phyloP scores from a whole-genome alignment of 768 basidiomycete species.

The Russula ochroleuca region DNA sequence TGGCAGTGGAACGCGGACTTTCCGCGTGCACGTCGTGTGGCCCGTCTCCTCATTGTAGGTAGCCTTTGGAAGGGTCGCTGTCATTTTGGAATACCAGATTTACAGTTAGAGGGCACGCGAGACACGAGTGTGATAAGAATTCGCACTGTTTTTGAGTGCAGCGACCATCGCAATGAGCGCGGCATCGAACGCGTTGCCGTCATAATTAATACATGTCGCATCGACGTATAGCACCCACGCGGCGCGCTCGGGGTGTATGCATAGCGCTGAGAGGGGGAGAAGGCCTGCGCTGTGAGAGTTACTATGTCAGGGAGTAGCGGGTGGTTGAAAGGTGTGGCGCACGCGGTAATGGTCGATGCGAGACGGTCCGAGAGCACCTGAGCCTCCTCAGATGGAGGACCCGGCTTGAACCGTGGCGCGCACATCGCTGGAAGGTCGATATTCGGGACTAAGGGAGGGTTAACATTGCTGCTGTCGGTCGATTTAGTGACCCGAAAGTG shows the following conservation, averaged over 20 bases:
- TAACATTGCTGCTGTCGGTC: constrained; percentile 32
- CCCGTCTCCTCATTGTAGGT: constrained; percentile 63
- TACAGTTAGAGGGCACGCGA: neutral
- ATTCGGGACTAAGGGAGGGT: constrained; percentile 62
- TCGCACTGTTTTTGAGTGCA: constrained; percentile 79
- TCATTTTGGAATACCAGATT: neutral
- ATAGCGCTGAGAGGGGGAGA: constrained; percentile 62
- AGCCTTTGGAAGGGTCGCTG: constrained; percentile 70
- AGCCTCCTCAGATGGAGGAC: constrained; percentile 91
- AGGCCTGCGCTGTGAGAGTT: constrained; percentile 53
- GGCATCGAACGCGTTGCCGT: constrained; percentile 94
- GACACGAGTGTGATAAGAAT: neutral
- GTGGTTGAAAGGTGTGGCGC: constrained; percentile 42
- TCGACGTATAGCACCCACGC: constrained; percentile 96
- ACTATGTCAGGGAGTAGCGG: neutral
- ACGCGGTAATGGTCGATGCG: constrained; percentile 64
- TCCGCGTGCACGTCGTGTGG: constrained; percentile 58
- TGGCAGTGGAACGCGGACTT: constrained; percentile 42
- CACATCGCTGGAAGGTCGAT: constrained; percentile 91
- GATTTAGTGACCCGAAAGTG: constrained; percentile 4
- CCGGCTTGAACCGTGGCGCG: constrained; percentile 90
- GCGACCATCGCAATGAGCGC: constrained; percentile 82
- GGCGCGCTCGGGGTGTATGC: constrained; percentile 75
- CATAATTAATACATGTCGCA: constrained; percentile 93
- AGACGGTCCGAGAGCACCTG: constrained; percentile 84